phyloP scores from a whole-genome alignment of 129 eudicot genomes.

The sunflower (Helianthus annuus) region DNA sequence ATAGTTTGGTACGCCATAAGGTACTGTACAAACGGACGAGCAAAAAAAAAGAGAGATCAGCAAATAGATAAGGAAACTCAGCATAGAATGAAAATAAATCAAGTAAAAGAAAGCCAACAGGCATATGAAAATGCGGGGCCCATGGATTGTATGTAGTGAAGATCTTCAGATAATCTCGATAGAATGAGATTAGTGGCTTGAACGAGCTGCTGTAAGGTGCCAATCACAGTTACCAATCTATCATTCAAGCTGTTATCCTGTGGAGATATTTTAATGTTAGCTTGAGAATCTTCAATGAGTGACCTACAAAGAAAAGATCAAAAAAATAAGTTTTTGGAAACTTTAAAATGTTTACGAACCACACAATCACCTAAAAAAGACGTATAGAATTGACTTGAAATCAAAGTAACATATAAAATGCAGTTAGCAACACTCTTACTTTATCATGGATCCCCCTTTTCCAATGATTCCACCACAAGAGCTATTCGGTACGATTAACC shows the following conservation, averaged over 20 bases:
- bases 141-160: constrained; percentile 57
- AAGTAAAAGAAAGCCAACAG: constrained; percentile 39
- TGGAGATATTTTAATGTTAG: constrained; percentile 85
- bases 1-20: constrained; percentile 55
- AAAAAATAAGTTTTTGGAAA: constrained; percentile 13
- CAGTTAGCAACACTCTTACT: constrained; percentile 40
- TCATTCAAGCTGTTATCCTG: constrained; percentile 82
- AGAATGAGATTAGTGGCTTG: constrained; percentile 78
- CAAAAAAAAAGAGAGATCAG: constrained; percentile 9
- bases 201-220: constrained; percentile 75
- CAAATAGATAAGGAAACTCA: constrained; percentile 10
- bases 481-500: constrained; percentile 85
- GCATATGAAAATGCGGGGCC: constrained; percentile 81
- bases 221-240: constrained; percentile 78
- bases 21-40: constrained; percentile 38
- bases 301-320: constrained; percentile 52
- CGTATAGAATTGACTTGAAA: too few species aligned
- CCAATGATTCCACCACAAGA: constrained; percentile 97
- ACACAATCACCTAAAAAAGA: too few species aligned
- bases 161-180: constrained; percentile 66
- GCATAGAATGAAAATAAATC: neutral
- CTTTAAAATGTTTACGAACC: neutral
- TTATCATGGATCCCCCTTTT: constrained; percentile 91
- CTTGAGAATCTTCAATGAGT: constrained; percentile 84
- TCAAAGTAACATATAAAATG: constrained; percentile 7